Conservation (phyloP, 2,329 filamentous ascomycete genomes). For the Parastagonospora avenae region DNA sequence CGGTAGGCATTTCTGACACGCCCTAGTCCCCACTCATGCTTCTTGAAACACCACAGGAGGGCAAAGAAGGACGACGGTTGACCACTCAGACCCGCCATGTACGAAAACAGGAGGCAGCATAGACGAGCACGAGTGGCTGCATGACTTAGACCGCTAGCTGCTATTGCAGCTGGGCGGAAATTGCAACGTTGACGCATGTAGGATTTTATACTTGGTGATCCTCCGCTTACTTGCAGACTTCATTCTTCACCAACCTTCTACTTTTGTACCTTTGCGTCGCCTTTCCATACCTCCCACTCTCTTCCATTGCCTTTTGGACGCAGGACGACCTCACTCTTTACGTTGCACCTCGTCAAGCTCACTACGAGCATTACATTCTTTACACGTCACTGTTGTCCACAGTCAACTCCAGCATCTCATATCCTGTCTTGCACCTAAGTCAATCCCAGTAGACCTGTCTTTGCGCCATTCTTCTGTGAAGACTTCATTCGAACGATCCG, state of each 20-base stretch:
- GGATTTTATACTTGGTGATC: constrained; percentile 33
- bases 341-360: constrained; percentile 26
- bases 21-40: constrained; percentile 41
- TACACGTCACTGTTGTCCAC: constrained; percentile 20
- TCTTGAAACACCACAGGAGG: constrained; percentile 39
- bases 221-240: constrained; percentile 27
- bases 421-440: constrained; percentile 12
- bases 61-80: constrained; percentile 23
- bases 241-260: constrained; percentile 28
- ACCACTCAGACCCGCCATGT: constrained; percentile 31
- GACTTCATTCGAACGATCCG: constrained; percentile 21
- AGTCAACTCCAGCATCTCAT: constrained; percentile 13
- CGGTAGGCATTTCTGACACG: constrained; percentile 37
- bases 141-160: constrained; percentile 24
- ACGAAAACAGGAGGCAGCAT: constrained; percentile 29
- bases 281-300: constrained; percentile 27
- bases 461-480: constrained; percentile 36
- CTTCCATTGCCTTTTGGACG: constrained; percentile 29
- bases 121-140: constrained; percentile 24
- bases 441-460: constrained; percentile 8
- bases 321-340: constrained; percentile 39
- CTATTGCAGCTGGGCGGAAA: constrained; percentile 27
- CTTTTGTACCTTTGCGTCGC: constrained; percentile 26
- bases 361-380: constrained; percentile 35
- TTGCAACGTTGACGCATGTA: constrained; percentile 27